Base-by-base conservation (phyloP, 2,329 filamentous ascomycete species). In the Cercospora berteroae region DNA sequence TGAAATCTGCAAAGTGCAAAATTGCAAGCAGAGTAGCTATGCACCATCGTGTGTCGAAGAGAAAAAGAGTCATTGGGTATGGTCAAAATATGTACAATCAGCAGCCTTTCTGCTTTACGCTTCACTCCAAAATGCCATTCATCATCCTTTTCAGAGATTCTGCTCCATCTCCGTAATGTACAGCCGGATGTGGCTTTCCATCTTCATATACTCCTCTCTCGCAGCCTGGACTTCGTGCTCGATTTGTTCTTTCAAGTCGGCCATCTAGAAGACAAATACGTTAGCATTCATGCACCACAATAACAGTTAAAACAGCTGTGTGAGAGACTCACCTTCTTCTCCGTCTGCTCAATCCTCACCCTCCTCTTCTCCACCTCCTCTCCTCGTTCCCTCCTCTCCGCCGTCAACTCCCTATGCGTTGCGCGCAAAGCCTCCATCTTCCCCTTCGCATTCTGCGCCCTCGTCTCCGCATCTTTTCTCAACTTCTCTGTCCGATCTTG, bases 131-230 rank as follows among this genome's bases (percentile, higher is more conserved):
- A 36, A 33, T 33, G 29, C 27, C 5, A 33, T 6, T 7, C 42
- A 27, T 56, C 56, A 50, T 57, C 50, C 20, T 12, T 23, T 67
- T 75, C 72, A 77, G 73, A 95, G 87, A 65, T 89, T 90, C 81
- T 97, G 94, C 81, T 98, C 95, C 94, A 99, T 97, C 84, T 99
- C 95, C 4, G 92, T 96, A 77, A 99, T 96, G 83, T 99, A 99
- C 70, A 98, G 84, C 81, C 94, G 94, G 79, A 99, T 96, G 78
- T 99, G 95, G 42, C 93, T 90, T 80, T 98, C 94, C 88, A 99
- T 90, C 87, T 97, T 97, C 77, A 96, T 86, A 80, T 97, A 99
- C 82, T 98, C 93, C 72, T 96, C 94, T 74, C 96, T 89, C 0
- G 95, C 93, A 65, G 87, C 88, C 77, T 95, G 92, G 8, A 98